Evolutionary conservation across 2,329 filamentous ascomycete species (phyloP).

Genomic region (Phyllosticta ampelicida): DNA sequence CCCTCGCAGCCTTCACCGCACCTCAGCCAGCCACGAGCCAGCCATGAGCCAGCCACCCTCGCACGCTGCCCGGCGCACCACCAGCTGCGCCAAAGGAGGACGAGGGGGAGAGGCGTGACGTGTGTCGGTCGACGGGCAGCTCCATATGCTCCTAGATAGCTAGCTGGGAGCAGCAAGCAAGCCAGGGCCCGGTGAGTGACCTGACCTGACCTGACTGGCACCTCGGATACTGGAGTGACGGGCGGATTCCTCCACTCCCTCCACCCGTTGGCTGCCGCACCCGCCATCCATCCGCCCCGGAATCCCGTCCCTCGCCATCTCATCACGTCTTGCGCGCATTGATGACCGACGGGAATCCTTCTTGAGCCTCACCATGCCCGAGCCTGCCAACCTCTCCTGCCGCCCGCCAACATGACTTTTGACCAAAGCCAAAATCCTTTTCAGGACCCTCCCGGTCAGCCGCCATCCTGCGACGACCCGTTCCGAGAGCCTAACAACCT

Average conservation of each 20-base stretch:
- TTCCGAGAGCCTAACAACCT: constrained; percentile 20
- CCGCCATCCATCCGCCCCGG: background rate
- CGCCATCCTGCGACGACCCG: constrained; percentile 17
- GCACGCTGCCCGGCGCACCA: background rate
- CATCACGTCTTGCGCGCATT: background rate
- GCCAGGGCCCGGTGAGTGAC: too few species aligned
- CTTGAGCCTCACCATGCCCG: background rate
- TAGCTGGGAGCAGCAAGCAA: too few species aligned
- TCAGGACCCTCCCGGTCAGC: constrained; percentile 17
- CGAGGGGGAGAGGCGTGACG: background rate
- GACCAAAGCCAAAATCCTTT: background rate
- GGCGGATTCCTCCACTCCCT: background rate
- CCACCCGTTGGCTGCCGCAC: background rate
- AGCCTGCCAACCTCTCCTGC: background rate
- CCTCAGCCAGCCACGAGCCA: background rate
- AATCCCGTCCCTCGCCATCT: background rate
- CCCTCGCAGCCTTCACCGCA: background rate
- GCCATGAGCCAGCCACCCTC: background rate
- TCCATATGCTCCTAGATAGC: too few species aligned
- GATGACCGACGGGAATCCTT: background rate
- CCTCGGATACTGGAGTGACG: background rate
- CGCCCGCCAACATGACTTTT: constrained; percentile 1
- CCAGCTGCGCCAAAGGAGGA: background rate
- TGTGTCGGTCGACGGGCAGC: background rate
- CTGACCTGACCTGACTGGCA: too few species aligned